These are phyloP conservation scores for Psilocybe cubensis DNA, from an alignment of 768 basidiomycete genomes.

Conservation along the genomic window DNA sequence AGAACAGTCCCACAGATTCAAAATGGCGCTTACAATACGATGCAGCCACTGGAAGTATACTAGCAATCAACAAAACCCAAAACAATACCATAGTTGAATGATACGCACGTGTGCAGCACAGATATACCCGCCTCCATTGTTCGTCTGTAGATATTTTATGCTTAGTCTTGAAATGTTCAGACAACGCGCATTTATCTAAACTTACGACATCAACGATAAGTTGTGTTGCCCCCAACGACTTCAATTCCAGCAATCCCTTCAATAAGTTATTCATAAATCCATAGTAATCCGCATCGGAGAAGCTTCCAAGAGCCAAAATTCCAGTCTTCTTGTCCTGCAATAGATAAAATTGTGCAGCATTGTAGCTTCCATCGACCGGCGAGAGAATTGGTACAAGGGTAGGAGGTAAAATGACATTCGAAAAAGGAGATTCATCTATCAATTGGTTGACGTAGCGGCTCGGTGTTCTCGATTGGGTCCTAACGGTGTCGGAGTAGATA, in stretches of 20 bases:
- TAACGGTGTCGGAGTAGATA: slow-evolving; percentile 34
- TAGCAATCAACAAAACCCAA: neutral
- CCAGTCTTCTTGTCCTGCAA: slow-evolving; percentile 55
- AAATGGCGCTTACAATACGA: slow-evolving; percentile 40
- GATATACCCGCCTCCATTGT: slow-evolving; percentile 59
- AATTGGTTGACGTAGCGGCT: slow-evolving; percentile 49
- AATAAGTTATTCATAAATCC: slow-evolving; percentile 46
- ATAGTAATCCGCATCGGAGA: slow-evolving; percentile 46
- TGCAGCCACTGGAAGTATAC: slow-evolving; percentile 41
- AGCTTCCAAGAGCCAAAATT: slow-evolving; percentile 63
- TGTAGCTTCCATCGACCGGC: slow-evolving; percentile 45
- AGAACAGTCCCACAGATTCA: neutral
- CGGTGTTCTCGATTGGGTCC: slow-evolving; percentile 31
- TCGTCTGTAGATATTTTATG: too few relatives aligned
- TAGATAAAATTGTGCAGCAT: slow-evolving; percentile 56
- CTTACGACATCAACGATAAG: slow-evolving; percentile 62
- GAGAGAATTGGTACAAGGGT: slow-evolving; percentile 36
- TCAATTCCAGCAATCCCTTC: slow-evolving; percentile 51
- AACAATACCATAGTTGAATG: too few relatives aligned
- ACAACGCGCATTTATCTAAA: neutral
- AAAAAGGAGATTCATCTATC: slow-evolving; percentile 47
- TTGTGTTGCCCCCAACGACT: slow-evolving; percentile 50
- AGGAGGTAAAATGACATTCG: slow-evolving; percentile 45
- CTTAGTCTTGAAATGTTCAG: neutral
- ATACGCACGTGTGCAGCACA: slow-evolving; percentile 59